Evolutionary conservation across 352 stramenopile genomes (phyloP).

Genomic region (Phytopythium cucurbitacearum): DNA sequence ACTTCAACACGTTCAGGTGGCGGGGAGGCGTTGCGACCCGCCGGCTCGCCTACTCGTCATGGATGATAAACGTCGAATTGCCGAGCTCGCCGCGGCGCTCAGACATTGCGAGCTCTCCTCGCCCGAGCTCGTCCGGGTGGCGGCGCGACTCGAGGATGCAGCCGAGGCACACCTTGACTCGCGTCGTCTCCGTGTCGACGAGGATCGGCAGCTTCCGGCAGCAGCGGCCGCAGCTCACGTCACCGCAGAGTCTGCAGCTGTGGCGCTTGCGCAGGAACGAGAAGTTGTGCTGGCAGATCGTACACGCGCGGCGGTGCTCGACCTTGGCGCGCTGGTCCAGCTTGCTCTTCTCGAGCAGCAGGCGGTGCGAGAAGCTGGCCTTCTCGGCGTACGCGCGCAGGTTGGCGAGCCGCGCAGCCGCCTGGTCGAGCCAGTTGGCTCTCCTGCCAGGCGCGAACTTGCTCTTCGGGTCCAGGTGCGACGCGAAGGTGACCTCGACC

Average conservation of each 20-base stretch:
- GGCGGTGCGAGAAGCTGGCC: conserved; percentile 55
- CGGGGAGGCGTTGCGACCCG: not conserved
- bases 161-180: conserved; percentile 70
- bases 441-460: conserved; percentile 57
- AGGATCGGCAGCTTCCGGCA: conserved; percentile 70
- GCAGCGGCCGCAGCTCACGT: conserved; percentile 64
- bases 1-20: not conserved
- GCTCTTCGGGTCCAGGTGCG: conserved; percentile 78
- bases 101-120: conserved; percentile 17
- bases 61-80: conserved; percentile 64
- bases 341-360: conserved; percentile 34
- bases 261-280: conserved; percentile 76
- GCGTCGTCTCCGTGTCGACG: conserved; percentile 48
- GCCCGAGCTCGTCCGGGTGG: conserved; percentile 51
- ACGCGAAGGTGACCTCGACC: conserved; percentile 82
- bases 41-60: conserved; percentile 39
- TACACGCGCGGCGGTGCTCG: conserved; percentile 43
- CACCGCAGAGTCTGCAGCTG: conserved; percentile 70
- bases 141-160: conserved; percentile 71
- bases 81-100: conserved; percentile 33
- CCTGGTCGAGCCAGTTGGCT: conserved; percentile 58
- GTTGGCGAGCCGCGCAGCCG: conserved; percentile 46
- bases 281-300: conserved; percentile 59
- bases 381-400: conserved; percentile 65
- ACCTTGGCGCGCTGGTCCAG: conserved; percentile 40